A percentile compares a stretch with the other conserved stretches of the same genome.
These are phyloP conservation scores for Lactuca sativa DNA, from an alignment of 129 eudicot genomes.

Conservation along the genomic window DNA sequence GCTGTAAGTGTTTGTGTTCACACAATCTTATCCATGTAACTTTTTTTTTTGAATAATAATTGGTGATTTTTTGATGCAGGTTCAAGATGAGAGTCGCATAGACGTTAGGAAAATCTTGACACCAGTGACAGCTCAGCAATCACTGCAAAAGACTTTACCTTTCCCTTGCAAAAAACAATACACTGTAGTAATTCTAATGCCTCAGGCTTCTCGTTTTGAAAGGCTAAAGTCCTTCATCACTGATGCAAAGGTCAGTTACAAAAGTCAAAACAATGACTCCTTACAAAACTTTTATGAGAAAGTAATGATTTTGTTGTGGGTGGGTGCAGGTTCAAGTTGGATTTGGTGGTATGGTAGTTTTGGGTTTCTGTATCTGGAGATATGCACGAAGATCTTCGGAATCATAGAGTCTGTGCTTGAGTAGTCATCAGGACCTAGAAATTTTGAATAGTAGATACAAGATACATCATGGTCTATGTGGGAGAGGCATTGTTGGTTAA, in stretches of 20 bases:
- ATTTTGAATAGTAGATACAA: slow-evolving; percentile 16
- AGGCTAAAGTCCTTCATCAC: slow-evolving; percentile 45
- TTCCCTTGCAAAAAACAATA: slow-evolving; percentile 90
- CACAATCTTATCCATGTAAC: background rate
- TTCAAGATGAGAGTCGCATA: slow-evolving; percentile 72
- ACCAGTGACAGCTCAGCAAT: slow-evolving; percentile 71
- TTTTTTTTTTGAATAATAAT: background rate
- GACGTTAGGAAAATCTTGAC: slow-evolving; percentile 59
- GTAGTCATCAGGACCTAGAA: background rate
- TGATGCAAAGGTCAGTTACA: slow-evolving; percentile 63
- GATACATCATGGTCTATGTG: background rate
- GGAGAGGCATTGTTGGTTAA: too few relatives aligned
- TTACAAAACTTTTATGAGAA: background rate
- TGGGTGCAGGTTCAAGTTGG: slow-evolving; percentile 59
- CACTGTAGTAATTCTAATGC: slow-evolving; percentile 81
- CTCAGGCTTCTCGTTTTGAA: slow-evolving; percentile 54
- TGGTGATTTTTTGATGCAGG: slow-evolving; percentile 42
- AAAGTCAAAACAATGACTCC: background rate
- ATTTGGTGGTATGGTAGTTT: slow-evolving; percentile 50
- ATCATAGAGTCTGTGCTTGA: slow-evolving; percentile 23
- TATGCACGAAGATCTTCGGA: slow-evolving; percentile 44
- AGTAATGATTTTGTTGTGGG: background rate
- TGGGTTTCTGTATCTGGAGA: slow-evolving; percentile 68
- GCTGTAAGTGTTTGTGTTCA: slow-evolving; percentile 41
- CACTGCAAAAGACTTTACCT: slow-evolving; percentile 74